Percentiles rank a stretch among this genome's conserved stretches.
phyloP scores from a whole-genome alignment of 1,139 yeast genomes.

The Yamadazyma diddensiae region DNA sequence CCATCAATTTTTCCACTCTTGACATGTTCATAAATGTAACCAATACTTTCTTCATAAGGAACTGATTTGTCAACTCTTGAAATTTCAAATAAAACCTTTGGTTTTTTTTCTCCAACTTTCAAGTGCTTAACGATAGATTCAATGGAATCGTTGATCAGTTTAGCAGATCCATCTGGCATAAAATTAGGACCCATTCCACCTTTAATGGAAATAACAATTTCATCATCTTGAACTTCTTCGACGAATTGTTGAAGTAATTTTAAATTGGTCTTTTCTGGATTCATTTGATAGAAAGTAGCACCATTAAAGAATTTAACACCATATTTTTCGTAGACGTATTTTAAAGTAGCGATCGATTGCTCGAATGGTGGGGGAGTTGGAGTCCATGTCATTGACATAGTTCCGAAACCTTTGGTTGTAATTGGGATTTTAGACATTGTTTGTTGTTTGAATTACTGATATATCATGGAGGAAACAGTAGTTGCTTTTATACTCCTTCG shows the following conservation, averaged over 20 bases:
- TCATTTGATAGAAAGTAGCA: slow-evolving; percentile 68
- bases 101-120: slow-evolving; percentile 26
- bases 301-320: slow-evolving; percentile 63
- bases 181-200: slow-evolving; percentile 50
- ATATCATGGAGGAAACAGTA: too few relatives aligned
- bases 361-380: slow-evolving; percentile 45
- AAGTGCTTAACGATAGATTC: slow-evolving; percentile 45
- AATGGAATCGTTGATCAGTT: slow-evolving; percentile 47
- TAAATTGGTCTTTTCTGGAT: slow-evolving; percentile 42
- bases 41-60: slow-evolving; percentile 49
- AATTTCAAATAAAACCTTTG: slow-evolving; percentile 59
- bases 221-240: slow-evolving; percentile 42
- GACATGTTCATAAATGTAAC: slow-evolving; percentile 49
- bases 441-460: too few relatives aligned
- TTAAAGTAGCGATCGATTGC: slow-evolving; percentile 46
- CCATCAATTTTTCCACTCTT: slow-evolving; percentile 60
- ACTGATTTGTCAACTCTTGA: slow-evolving; percentile 61
- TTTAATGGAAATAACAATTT: slow-evolving; percentile 50
- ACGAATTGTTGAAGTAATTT: slow-evolving; percentile 57
- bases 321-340: slow-evolving; percentile 38
- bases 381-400: slow-evolving; percentile 64
- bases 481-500: too few relatives aligned
- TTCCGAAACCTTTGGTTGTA: slow-evolving; percentile 48
- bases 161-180: slow-evolving; percentile 49
- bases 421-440: too few relatives aligned